Evolutionary conservation across 495 filamentous ascomycete genomes (phyloP).

Genomic region (Mytilinidion resinicola): DNA sequence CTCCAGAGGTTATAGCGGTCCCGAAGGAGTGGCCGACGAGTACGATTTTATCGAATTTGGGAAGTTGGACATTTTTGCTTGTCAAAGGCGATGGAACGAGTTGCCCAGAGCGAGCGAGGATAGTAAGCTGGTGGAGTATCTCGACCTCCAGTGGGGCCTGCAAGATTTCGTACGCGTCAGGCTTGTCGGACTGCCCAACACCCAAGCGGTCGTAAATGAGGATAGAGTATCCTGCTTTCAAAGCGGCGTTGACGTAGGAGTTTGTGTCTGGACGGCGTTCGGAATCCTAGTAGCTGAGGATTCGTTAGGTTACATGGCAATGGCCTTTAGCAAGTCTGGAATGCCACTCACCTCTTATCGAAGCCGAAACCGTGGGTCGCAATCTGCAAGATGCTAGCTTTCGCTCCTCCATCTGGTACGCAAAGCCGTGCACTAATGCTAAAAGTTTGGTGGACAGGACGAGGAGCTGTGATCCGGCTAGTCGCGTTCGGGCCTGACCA

Average conservation of each 20-base stretch:
- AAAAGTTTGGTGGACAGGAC: too few relatives aligned
- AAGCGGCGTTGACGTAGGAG: slow-evolving; percentile 22
- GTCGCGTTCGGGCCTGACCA: too few relatives aligned
- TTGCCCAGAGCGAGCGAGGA: background rate
- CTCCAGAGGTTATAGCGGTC: too few relatives aligned
- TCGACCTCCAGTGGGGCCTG: slow-evolving; percentile 13
- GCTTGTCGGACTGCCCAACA: slow-evolving; percentile 9
- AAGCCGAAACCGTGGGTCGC: too few relatives aligned
- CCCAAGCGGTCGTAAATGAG: slow-evolving; percentile 19
- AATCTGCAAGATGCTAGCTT: too few relatives aligned
- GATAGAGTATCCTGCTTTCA: slow-evolving; percentile 13
- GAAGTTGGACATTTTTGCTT: background rate
- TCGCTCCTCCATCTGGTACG: too few relatives aligned
- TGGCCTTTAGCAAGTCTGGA: too few relatives aligned
- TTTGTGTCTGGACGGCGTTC: slow-evolving; percentile 4
- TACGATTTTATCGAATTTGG: slow-evolving; percentile 1
- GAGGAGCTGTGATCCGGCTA: too few relatives aligned
- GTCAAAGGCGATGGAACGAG: background rate
- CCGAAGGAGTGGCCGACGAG: slow-evolving; percentile 5
- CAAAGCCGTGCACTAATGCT: too few relatives aligned
- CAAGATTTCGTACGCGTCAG: slow-evolving; percentile 13
- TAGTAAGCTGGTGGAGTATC: slow-evolving; percentile 9
- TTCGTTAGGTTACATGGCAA: too few relatives aligned
- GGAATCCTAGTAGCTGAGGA: slow-evolving; percentile 19
- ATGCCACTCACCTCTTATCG: too few relatives aligned